Evolutionary conservation across 352 stramenopile species (phyloP), one percentile per base, ranked within the genome.

Genomic region (Phytophthora colocasiae): DNA sequence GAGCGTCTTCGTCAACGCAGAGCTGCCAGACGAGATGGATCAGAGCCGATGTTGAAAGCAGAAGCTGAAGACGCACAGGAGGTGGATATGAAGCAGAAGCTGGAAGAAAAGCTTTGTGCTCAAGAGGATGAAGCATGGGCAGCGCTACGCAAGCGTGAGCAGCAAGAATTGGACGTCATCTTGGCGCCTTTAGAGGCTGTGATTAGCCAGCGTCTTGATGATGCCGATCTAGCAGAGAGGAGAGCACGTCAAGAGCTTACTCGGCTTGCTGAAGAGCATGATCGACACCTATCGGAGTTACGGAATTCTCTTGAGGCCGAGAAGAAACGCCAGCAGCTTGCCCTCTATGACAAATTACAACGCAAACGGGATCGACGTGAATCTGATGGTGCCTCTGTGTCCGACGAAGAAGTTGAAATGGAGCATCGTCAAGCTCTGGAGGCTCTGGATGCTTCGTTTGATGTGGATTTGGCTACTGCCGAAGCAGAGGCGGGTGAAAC

Each of bases 211-310:
- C 68, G 63, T 44, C 52, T 63, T 11, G 22, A 69, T 58, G 56
- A 58, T 19, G 57, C 68, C 32, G 68, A 66, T 4, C 4, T 53
- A 19, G 58, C 50, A 17, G 73, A 79, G 11, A 58, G 56, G n/a
- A 58, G 47, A 39, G 70, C 66, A n/a, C 52, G 62, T 17, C 67
- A 75, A 17, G 66, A 81, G 32, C 58, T 84, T 6, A 58, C 24
- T 7, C 58, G 70, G 14, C 57, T 81, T 41, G 56, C 51, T 19
- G 49, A 32, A 8, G 73, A 80, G 45, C 66, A 78, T 17, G 40
- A 56, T n/a, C 31, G 34, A 22, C 51, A 73, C n/a, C 56, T 71
- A 12, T 31, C 29, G 17, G 63, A 75, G 22, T 63, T 81, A 6
- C 66, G 44, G 0, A 29, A 43, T 0, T 48, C 24, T 15, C 17